A percentile compares a stretch with the other conserved stretches of the same genome.
Conservation (phyloP, 768 basidiomycete species). For the Pisolithus microcarpus region DNA sequence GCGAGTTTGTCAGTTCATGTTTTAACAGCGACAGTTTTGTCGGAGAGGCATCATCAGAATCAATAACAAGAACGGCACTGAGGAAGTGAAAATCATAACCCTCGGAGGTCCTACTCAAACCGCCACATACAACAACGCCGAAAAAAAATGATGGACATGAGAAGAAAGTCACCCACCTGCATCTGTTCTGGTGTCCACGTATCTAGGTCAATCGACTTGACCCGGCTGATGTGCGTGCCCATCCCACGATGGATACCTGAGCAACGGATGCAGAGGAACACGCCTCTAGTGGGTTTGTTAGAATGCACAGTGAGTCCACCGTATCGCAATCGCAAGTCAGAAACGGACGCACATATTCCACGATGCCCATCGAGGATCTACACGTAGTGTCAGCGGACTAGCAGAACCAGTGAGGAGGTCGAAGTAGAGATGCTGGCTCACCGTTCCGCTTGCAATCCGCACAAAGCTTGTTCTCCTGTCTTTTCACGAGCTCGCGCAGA, state of each 20-base stretch:
- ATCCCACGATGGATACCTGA: slow-evolving; percentile 96
- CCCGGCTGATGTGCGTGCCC: slow-evolving; percentile 97
- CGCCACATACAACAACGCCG: too few relatives aligned
- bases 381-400: background rate
- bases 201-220: slow-evolving; percentile 96
- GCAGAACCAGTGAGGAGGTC: too few relatives aligned
- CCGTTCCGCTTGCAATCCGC: slow-evolving; percentile 97
- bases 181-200: slow-evolving; percentile 98
- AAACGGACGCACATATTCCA: slow-evolving; percentile 77
- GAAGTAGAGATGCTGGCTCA: slow-evolving; percentile 28
- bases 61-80: background rate
- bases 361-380: slow-evolving; percentile 97
- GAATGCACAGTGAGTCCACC: background rate
- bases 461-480: slow-evolving; percentile 87
- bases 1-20: too few relatives aligned
- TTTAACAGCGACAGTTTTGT: too few relatives aligned
- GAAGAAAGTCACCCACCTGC: slow-evolving; percentile 47
- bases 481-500: slow-evolving; percentile 82
- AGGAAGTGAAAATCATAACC: too few relatives aligned
- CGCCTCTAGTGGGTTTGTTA: slow-evolving; percentile 48
- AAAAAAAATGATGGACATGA: too few relatives aligned
- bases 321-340: background rate
- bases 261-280: slow-evolving; percentile 94
- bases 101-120: too few relatives aligned
- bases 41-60: background rate